A percentile compares a stretch with the other conserved stretches of the same genome.
Evolutionary conservation across 176 grass and related monocot species (phyloP).

Genomic region (Areca catechu): DNA sequence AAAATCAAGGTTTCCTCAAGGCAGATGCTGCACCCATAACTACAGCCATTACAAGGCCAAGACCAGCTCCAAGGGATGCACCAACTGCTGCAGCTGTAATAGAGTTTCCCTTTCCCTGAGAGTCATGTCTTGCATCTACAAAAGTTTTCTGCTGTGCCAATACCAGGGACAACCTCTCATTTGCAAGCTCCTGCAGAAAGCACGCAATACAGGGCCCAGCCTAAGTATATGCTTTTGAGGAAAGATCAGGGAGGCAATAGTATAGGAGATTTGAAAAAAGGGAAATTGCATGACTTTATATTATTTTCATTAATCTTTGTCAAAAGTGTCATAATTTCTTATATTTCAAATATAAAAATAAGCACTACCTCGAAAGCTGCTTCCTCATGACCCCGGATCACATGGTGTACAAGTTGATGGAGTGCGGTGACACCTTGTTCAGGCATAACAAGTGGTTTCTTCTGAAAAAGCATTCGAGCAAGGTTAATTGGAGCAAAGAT

Average conservation of each 20-base stretch:
- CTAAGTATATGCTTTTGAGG: not conserved
- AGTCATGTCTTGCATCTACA: slow-evolving; percentile 31
- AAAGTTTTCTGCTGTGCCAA: slow-evolving; percentile 42
- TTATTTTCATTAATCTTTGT: too few species aligned
- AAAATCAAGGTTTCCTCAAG: slow-evolving; percentile 57
- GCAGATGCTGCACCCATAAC: slow-evolving; percentile 94
- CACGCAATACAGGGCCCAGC: not conserved
- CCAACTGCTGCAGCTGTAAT: slow-evolving; percentile 83
- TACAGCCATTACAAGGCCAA: slow-evolving; percentile 84
- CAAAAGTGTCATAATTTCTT: not conserved
- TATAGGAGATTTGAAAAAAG: too few species aligned
- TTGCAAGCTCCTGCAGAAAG: slow-evolving; percentile 44
- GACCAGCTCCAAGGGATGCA: slow-evolving; percentile 76
- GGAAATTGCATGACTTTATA: too few species aligned
- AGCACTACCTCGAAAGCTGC: slow-evolving; percentile 56
- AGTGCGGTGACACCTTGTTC: slow-evolving; percentile 62
- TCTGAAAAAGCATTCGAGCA: slow-evolving; percentile 42
- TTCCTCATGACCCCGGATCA: slow-evolving; percentile 55
- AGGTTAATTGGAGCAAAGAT: slow-evolving; percentile 39
- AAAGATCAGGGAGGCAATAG: too few species aligned
- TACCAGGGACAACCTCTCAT: slow-evolving; percentile 52
- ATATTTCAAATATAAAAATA: not conserved
- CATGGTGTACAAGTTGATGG: slow-evolving; percentile 54
- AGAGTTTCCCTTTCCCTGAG: slow-evolving; percentile 46
- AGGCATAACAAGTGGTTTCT: slow-evolving; percentile 59